phyloP scores from a whole-genome alignment of 768 basidiomycete species.

The Mycena albidolilacea region DNA sequence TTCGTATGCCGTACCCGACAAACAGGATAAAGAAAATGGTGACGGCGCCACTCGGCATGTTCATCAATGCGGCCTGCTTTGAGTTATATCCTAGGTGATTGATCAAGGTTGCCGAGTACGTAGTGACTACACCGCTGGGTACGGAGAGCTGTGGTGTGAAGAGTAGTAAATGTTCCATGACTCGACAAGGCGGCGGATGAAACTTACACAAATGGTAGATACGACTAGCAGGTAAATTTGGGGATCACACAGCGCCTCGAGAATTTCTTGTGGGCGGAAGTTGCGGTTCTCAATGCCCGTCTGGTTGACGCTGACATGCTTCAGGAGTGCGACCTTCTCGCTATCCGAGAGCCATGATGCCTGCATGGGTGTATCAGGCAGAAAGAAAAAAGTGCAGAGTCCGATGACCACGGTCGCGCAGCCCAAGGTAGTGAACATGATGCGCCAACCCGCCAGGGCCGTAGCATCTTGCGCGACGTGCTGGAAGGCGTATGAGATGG shows the following conservation, averaged over 20 bases:
- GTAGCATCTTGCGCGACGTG: neutral
- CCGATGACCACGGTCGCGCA: conserved; percentile 17
- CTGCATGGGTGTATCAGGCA: conserved; percentile 31
- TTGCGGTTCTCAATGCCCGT: conserved; percentile 40
- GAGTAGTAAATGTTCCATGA: neutral
- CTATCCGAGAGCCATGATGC: conserved; percentile 23
- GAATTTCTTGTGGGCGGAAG: conserved; percentile 28
- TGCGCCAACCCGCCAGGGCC: conserved; percentile 30
- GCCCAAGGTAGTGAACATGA: conserved; percentile 29
- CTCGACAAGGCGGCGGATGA: neutral
- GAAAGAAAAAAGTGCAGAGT: neutral
- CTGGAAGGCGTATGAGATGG: conserved; percentile 26
- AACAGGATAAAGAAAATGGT: conserved; percentile 10
- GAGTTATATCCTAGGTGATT: conserved; percentile 27
- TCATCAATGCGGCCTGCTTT: conserved; percentile 15
- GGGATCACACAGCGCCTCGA: conserved; percentile 24
- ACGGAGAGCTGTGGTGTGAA: neutral
- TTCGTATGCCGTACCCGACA: conserved; percentile 14
- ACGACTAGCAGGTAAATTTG: conserved; percentile 25
- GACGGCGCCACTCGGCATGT: conserved; percentile 33
- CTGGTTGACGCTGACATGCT: conserved; percentile 36
- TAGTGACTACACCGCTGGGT: conserved; percentile 17
- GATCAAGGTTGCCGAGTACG: conserved; percentile 32
- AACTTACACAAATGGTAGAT: conserved; percentile 11
- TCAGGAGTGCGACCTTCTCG: conserved; percentile 25